phyloP scores from a whole-genome alignment of 2,329 filamentous ascomycete species.

The Fusarium napiforme region DNA sequence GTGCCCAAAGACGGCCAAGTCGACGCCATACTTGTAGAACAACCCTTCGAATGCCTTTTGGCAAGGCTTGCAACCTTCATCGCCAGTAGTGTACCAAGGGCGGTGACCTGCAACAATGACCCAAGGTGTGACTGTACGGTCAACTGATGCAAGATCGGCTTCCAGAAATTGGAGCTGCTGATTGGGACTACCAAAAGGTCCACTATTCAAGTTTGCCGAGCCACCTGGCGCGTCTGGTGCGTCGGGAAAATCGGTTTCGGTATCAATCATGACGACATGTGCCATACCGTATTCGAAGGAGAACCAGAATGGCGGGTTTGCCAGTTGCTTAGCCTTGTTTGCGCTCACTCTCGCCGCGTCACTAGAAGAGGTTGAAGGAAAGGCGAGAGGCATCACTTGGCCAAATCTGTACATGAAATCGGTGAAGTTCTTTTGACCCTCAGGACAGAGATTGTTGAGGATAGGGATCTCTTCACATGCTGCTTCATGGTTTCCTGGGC shows the following conservation, averaged over 20 bases:
- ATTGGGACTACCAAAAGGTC: constrained; percentile 8
- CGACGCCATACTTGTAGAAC: constrained; percentile 22
- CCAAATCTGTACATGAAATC: constrained; percentile 29
- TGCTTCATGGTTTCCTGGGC: constrained; percentile 22
- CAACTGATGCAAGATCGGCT: constrained; percentile 59
- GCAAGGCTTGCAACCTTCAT: constrained; percentile 30
- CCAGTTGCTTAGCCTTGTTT: constrained; percentile 28
- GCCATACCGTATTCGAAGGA: constrained; percentile 44
- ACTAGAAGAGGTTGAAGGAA: constrained; percentile 6
- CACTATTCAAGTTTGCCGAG: constrained; percentile 20
- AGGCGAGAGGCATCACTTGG: not conserved
- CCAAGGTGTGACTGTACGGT: constrained; percentile 64
- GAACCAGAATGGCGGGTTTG: constrained; percentile 40
- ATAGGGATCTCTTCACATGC: constrained; percentile 21
- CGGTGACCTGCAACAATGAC: constrained; percentile 53
- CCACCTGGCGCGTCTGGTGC: constrained; percentile 22
- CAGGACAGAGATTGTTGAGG: constrained; percentile 13
- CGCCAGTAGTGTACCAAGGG: constrained; percentile 59
- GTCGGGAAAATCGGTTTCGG: constrained; percentile 51
- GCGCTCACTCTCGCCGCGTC: constrained; percentile 13
- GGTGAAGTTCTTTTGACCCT: constrained; percentile 29
- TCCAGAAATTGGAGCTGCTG: constrained; percentile 25
- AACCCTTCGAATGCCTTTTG: constrained; percentile 21
- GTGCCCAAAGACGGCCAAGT: constrained; percentile 19
- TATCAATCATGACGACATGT: constrained; percentile 50